Evolutionary conservation across 257 asterid species (phyloP), one percentile per base, ranked within the genome.

Genomic region (Solanum megistacrolobum): DNA sequence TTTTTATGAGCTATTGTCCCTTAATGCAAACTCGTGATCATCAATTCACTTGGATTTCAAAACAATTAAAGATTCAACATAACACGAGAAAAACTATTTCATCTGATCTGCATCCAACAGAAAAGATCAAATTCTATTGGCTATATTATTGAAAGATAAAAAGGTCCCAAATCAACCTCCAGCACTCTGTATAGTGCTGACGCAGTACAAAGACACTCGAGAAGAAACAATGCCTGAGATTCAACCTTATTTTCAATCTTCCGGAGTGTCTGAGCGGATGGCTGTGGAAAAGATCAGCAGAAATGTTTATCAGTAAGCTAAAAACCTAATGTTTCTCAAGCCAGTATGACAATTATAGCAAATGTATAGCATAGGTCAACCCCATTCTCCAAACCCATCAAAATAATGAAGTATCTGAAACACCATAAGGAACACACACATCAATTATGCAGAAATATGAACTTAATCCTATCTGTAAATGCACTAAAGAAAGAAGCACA

Each of bases 251-350:
- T 27, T 52, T 91, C 91, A 92, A 25, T 86, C 86, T 82, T 87
- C 93, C 2, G 87, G 89, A 16, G 90, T 82, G 86, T 92, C 93
- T 4, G 93, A 85, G 71, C 93, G 94, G 35, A 87, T 68, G 55
- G 89, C 94, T 91, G 92, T 34, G 55, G 41, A 65, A n/a, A 62
- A 68, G 79, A 75, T 23, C 62, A 84, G 34, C 20, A 75, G 41
- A 52, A 68, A 58, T 41, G 27, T 2, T 66, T 23, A 29, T 74
- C 16, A 86, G 88, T 39, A 18, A 34, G 35, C 69, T 9, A 14
- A n/a, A 46, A 21, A 16, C 8, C 68, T 27, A 39, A 8, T 9
- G 31, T 12, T 68, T 85, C 29, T 29, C 23, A 69, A 27, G 43
- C 10, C 7, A 85, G 25, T 25, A 41, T 39, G 78, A 25, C 55